These are phyloP conservation scores for Arthrobotrys entomopaga DNA, from an alignment of 2,329 filamentous ascomycete species.

Conservation along the genomic window DNA sequence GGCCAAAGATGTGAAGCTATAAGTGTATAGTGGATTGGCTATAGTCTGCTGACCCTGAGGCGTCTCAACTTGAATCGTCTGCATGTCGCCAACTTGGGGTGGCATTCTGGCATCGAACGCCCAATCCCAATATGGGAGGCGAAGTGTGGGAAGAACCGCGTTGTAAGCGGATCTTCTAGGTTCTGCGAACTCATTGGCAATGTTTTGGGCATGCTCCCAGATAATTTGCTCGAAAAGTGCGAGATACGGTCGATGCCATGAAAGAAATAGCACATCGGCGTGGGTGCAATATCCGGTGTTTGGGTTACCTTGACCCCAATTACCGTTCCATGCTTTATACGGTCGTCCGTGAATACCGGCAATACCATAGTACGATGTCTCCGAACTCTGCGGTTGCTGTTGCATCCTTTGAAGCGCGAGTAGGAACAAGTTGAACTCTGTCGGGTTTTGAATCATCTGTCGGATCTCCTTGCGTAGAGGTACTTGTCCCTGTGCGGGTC, in stretches of 20 bases:
- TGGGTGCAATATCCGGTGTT: slow-evolving; percentile 51
- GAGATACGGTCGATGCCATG: slow-evolving; percentile 86
- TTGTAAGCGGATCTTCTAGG: slow-evolving; percentile 66
- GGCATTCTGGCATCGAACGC: slow-evolving; percentile 63
- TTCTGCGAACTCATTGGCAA: slow-evolving; percentile 63
- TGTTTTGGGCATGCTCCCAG: slow-evolving; percentile 62
- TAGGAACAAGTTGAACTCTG: slow-evolving; percentile 72
- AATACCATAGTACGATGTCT: slow-evolving; percentile 81
- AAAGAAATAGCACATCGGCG: slow-evolving; percentile 68
- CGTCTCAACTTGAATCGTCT: slow-evolving; percentile 66
- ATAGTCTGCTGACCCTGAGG: slow-evolving; percentile 70
- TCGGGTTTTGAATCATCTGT: slow-evolving; percentile 31
- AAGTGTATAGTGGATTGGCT: slow-evolving; percentile 71
- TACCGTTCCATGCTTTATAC: slow-evolving; percentile 32
- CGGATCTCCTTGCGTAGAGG: slow-evolving; percentile 49
- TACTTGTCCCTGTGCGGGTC: slow-evolving; percentile 30
- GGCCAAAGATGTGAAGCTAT: slow-evolving; percentile 65
- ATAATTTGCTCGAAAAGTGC: slow-evolving; percentile 65
- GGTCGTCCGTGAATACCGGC: slow-evolving; percentile 79
- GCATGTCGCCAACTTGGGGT: slow-evolving; percentile 50
- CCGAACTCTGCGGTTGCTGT: slow-evolving; percentile 71
- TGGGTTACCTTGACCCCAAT: slow-evolving; percentile 9
- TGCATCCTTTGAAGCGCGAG: slow-evolving; percentile 79
- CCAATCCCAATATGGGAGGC: slow-evolving; percentile 67
- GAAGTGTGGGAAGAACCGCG: slow-evolving; percentile 62